phyloP scores from a whole-genome alignment of 345 rosid species.

The Erysimum cheiranthoides region DNA sequence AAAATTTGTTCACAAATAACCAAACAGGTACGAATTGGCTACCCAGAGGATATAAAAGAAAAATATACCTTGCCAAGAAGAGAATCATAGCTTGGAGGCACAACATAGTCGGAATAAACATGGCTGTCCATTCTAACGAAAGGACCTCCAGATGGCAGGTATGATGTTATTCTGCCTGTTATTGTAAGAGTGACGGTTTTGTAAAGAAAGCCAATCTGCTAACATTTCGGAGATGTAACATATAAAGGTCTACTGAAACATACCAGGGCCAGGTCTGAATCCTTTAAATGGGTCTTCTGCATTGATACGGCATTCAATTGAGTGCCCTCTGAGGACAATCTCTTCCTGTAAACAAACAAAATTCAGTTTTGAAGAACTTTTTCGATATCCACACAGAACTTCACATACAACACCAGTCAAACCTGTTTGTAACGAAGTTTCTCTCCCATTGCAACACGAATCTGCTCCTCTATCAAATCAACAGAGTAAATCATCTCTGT shows the following conservation, averaged over 20 bases:
- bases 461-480: constrained; percentile 98
- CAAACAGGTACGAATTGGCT: constrained; percentile 13
- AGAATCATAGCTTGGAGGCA: constrained; percentile 99
- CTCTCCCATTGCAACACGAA: constrained; percentile 97
- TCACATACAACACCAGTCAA: constrained; percentile 19
- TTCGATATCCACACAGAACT: background rate
- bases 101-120: constrained; percentile 93
- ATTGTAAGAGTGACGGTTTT: constrained; percentile 6
- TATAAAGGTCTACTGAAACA: constrained; percentile 4
- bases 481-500: constrained; percentile 98
- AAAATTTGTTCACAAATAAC: background rate
- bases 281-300: constrained; percentile 98
- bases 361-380: background rate
- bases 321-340: constrained; percentile 93
- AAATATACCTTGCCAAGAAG: constrained; percentile 90
- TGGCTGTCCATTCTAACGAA: constrained; percentile 99
- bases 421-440: constrained; percentile 91
- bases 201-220: constrained; percentile 12
- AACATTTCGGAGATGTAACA: constrained; percentile 12
- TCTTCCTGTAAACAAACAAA: constrained; percentile 64
- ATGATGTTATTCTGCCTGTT: constrained; percentile 93
- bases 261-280: constrained; percentile 99
- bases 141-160: constrained; percentile 99
- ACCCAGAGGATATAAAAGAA: constrained; percentile 24
- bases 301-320: constrained; percentile 98